Conservation (phyloP, 345 rosid genomes). For the Punica granatum region DNA sequence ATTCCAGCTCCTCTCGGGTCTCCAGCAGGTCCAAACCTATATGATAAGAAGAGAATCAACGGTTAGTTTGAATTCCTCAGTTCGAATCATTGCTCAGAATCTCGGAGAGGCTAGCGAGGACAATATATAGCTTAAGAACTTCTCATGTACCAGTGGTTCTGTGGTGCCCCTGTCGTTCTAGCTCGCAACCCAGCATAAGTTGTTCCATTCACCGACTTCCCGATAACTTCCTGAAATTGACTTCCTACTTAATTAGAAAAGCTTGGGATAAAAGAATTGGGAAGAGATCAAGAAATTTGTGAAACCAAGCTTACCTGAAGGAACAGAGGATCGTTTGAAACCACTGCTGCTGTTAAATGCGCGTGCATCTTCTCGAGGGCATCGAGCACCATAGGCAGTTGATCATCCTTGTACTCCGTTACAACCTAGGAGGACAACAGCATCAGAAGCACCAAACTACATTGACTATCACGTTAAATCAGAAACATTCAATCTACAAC, state of each 20-base stretch:
- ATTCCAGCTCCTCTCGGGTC: constrained; percentile 99
- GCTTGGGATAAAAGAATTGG: not conserved
- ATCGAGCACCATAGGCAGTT: constrained; percentile 70
- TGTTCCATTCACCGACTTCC: constrained; percentile 86
- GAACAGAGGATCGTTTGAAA: constrained; percentile 81
- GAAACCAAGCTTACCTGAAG: constrained; percentile 52
- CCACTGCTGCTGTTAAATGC: constrained; percentile 93
- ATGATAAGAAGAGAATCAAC: not conserved
- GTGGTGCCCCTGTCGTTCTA: constrained; percentile 97
- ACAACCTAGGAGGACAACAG: constrained; percentile 39
- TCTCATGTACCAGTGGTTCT: constrained; percentile 77
- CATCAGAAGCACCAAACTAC: not conserved
- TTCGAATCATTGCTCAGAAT: not conserved
- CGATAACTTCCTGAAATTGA: constrained; percentile 68
- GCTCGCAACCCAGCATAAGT: constrained; percentile 95
- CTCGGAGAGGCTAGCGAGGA: not conserved
- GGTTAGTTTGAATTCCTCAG: not conserved
- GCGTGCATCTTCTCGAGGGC: constrained; percentile 94
- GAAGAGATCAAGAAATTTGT: not conserved
- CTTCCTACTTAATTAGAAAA: not conserved
- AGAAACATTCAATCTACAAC: not conserved
- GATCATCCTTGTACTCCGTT: constrained; percentile 72
- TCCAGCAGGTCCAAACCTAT: constrained; percentile 97
- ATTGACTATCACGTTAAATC: not conserved
- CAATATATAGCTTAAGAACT: not conserved